Conservation (phyloP, 2,329 filamentous ascomycete species). For the Xylaria sp. region DNA sequence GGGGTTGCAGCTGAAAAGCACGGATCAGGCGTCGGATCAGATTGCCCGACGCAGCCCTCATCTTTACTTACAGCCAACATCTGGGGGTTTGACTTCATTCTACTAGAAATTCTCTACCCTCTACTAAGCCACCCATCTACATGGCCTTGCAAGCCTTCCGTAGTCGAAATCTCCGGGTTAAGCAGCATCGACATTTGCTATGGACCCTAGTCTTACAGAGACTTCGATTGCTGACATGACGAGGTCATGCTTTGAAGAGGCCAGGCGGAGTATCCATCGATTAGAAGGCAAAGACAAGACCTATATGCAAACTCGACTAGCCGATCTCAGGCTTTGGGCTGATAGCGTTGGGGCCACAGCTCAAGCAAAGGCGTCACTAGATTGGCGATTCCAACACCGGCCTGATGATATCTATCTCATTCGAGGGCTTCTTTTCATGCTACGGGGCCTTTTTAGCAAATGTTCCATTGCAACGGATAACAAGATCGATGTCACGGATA, state of each 20-base stretch:
- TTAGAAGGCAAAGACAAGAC: constrained; percentile 5
- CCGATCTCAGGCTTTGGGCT: constrained; percentile 10
- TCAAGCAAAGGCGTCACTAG: neutral
- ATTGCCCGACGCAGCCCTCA: neutral
- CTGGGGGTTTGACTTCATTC: neutral
- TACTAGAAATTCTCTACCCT: neutral
- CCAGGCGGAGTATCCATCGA: neutral
- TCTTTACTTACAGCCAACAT: neutral
- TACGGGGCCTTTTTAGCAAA: neutral
- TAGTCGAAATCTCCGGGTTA: neutral
- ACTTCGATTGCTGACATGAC: constrained; percentile 4
- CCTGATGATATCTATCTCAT: constrained; percentile 5
- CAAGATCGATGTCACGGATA: neutral
- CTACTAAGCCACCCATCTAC: neutral
- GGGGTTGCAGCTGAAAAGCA: neutral
- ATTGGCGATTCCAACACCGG: constrained; percentile 3
- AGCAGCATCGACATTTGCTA: neutral
- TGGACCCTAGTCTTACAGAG: neutral
- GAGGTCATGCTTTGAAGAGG: constrained; percentile 1
- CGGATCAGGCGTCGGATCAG: neutral
- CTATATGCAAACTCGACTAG: constrained; percentile 1
- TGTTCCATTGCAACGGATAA: constrained; percentile 2
- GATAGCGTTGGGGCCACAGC: constrained; percentile 8
- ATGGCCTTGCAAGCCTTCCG: neutral
- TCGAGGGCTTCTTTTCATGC: neutral